Conservation (phyloP, 805 yeast genomes). For the Candida dajiaensis region DNA sequence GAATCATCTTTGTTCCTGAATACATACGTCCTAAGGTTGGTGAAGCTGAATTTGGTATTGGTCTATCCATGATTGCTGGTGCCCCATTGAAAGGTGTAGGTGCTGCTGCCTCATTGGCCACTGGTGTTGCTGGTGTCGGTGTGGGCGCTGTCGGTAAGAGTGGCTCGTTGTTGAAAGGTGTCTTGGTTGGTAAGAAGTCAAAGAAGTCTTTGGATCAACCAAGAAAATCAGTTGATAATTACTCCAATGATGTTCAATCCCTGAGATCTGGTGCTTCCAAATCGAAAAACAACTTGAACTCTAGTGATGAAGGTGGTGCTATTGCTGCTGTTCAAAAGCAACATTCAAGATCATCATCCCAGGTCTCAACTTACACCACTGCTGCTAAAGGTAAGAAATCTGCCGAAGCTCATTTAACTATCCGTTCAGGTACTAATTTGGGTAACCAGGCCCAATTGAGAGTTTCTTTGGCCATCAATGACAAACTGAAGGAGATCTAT, state of each 20-base stretch:
- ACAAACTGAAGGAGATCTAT: conserved; percentile 47
- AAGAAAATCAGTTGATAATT: conserved; percentile 8
- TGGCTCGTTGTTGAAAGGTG: conserved; percentile 32
- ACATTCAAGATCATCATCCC: conserved; percentile 18
- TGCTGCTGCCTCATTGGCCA: conserved; percentile 35
- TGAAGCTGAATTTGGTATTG: conserved; percentile 35
- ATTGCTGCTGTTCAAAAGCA: conserved; percentile 6
- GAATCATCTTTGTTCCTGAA: conserved; percentile 54
- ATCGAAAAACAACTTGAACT: neutral
- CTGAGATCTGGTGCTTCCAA: conserved; percentile 29
- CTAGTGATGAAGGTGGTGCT: conserved; percentile 6
- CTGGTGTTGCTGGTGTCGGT: conserved; percentile 36
- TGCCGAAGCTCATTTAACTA: conserved; percentile 42
- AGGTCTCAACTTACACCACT: conserved; percentile 17
- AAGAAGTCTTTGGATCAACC: conserved; percentile 12
- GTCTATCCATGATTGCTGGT: conserved; percentile 34
- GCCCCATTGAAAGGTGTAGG: conserved; percentile 44
- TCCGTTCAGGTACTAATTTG: conserved; percentile 43
- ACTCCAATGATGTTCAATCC: conserved; percentile 30
- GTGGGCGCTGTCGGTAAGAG: conserved; percentile 43
- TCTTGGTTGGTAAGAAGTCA: conserved; percentile 26
- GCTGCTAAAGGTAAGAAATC: conserved; percentile 14
- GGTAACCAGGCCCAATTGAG: conserved; percentile 44
- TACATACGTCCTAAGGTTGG: conserved; percentile 59
- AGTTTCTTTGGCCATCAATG: conserved; percentile 41